Percentiles rank a stretch among this genome's conserved stretches.
Evolutionary conservation across 495 filamentous ascomycete species (phyloP).

Genomic region (Pyronema omphalodes): DNA sequence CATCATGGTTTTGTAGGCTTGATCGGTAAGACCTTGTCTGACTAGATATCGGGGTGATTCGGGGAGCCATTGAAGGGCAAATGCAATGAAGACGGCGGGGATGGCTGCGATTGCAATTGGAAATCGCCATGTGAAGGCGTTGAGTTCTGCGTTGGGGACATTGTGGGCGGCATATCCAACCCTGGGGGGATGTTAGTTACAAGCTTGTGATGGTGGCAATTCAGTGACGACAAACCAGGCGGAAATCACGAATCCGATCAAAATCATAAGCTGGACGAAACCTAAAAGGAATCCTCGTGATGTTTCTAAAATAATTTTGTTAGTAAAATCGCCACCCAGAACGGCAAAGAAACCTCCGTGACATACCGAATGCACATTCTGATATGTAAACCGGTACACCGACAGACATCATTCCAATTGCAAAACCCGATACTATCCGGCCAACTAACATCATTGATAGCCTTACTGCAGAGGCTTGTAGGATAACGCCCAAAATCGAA

Average conservation of each 20-base stretch:
- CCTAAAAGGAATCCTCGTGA: conserved; percentile 1
- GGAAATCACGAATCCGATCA: neutral
- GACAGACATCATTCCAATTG: conserved; percentile 37
- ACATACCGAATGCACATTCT: conserved; percentile 26
- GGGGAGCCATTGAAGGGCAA: conserved; percentile 36
- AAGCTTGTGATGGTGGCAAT: neutral
- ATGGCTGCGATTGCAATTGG: conserved; percentile 5
- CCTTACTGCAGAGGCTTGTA: conserved; percentile 34
- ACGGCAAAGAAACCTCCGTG: too few relatives aligned
- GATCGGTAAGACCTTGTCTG: conserved; percentile 28
- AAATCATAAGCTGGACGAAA: conserved; percentile 1
- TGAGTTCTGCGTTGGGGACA: neutral
- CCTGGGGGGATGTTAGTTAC: neutral
- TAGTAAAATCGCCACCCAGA: too few relatives aligned
- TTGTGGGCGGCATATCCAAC: conserved; percentile 3
- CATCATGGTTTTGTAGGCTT: conserved; percentile 29
- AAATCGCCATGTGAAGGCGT: conserved; percentile 4
- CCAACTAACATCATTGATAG: conserved; percentile 40
- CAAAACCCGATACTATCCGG: conserved; percentile 40
- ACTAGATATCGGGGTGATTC: conserved; percentile 37
- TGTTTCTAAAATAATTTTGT: neutral
- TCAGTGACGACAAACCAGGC: neutral
- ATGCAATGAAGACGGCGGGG: conserved; percentile 28
- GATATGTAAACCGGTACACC: conserved; percentile 39
- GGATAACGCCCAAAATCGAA: conserved; percentile 33